Conservation (phyloP, 306 rosid species). For the Canavalia gladiata region DNA sequence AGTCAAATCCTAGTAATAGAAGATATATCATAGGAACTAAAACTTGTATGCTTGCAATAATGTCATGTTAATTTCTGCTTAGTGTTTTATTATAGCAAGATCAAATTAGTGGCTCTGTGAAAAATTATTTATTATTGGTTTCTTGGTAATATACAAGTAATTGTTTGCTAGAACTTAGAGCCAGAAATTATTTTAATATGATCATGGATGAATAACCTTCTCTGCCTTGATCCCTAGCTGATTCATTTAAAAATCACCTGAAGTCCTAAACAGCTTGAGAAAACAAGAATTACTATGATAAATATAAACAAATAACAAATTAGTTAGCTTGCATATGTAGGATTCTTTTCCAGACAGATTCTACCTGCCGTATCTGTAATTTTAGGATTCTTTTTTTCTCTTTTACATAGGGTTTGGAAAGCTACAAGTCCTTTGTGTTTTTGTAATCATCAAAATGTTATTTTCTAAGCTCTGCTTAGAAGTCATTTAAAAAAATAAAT, state of each 20-base stretch:
- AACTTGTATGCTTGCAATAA: no score
- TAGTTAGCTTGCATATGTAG: not conserved
- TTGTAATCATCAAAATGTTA: not conserved
- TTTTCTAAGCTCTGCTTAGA: not conserved
- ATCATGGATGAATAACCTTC: not conserved
- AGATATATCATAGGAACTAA: no score
- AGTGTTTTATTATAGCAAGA: not conserved
- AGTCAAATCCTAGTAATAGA: no score
- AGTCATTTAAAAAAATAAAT: not conserved
- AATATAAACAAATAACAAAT: not conserved
- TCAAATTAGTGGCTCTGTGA: no score
- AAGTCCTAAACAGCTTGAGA: not conserved
- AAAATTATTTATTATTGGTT: no score
- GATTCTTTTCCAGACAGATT: not conserved
- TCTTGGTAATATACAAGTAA: not conserved
- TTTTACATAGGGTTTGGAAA: no score
- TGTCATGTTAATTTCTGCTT: not conserved
- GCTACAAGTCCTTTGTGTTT: not conserved
- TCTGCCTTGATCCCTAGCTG: no score
- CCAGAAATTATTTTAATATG: not conserved
- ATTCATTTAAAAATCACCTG: not conserved
- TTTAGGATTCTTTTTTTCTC: not conserved
- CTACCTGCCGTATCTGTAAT: not conserved
- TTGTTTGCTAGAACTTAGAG: not conserved
- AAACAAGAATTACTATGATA: no score